These are phyloP conservation scores for Trichoderma orchidacearum DNA, from an alignment of 495 filamentous ascomycete species.

Conservation along the genomic window DNA sequence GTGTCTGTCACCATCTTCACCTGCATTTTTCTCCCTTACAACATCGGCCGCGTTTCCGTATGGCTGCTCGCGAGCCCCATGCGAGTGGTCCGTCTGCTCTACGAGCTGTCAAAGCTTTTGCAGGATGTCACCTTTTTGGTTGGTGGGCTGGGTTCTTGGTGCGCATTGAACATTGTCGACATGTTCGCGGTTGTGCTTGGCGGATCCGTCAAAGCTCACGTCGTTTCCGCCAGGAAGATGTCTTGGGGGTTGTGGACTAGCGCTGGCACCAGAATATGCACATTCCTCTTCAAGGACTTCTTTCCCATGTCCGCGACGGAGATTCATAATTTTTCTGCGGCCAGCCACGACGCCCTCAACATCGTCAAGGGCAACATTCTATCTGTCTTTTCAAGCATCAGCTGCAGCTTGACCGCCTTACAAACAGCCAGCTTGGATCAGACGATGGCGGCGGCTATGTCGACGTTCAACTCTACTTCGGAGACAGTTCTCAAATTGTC, in stretches of 20 bases:
- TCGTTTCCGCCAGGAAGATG: background rate
- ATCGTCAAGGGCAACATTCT: slow-evolving; percentile 20
- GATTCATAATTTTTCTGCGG: slow-evolving; percentile 31
- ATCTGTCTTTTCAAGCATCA: slow-evolving; percentile 11
- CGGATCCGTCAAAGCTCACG: slow-evolving; percentile 3
- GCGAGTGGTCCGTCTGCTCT: slow-evolving; percentile 55
- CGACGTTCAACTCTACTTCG: slow-evolving; percentile 1
- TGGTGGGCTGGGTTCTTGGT: slow-evolving; percentile 17
- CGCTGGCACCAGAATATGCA: slow-evolving; percentile 23
- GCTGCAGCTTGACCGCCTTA: slow-evolving; percentile 13
- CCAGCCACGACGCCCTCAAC: slow-evolving; percentile 32
- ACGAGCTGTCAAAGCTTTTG: slow-evolving; percentile 55
- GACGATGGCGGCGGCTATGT: slow-evolving; percentile 6
- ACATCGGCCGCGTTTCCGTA: slow-evolving; percentile 72
- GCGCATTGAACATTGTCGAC: slow-evolving; percentile 11
- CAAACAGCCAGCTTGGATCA: background rate
- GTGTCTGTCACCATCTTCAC: slow-evolving; percentile 73
- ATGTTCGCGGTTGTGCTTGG: background rate
- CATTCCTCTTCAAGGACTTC: slow-evolving; percentile 19
- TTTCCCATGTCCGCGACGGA: slow-evolving; percentile 23
- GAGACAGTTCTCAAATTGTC: slow-evolving; percentile 6
- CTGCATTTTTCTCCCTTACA: slow-evolving; percentile 84
- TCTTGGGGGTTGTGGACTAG: slow-evolving; percentile 10
- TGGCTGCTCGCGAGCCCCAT: slow-evolving; percentile 68
- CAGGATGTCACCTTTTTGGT: slow-evolving; percentile 31